phyloP scores from a whole-genome alignment of 2,329 filamentous ascomycete species.

The Fusarium illudens region DNA sequence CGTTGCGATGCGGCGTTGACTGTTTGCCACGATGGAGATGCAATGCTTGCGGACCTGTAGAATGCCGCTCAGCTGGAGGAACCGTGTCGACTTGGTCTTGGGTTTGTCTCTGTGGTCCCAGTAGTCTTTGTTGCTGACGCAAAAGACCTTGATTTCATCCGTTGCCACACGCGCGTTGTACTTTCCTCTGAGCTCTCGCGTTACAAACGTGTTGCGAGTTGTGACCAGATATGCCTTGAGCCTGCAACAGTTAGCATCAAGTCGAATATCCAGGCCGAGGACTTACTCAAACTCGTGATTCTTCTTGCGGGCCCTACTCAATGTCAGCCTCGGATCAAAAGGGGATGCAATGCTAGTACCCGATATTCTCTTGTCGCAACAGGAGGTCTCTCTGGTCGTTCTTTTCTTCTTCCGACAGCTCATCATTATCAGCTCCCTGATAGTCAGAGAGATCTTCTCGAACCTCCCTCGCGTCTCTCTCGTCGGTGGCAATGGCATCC shows the following conservation, averaged over 20 bases:
- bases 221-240: slow-evolving; percentile 48
- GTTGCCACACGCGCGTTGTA: slow-evolving; percentile 43
- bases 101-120: slow-evolving; percentile 47
- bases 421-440: not conserved
- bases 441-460: slow-evolving; percentile 24
- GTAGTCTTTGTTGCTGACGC: slow-evolving; percentile 56
- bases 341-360: not conserved
- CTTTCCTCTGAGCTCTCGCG: slow-evolving; percentile 33
- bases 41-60: slow-evolving; percentile 53
- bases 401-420: slow-evolving; percentile 20
- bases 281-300: slow-evolving; percentile 41
- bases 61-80: slow-evolving; percentile 55
- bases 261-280: not conserved
- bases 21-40: slow-evolving; percentile 55
- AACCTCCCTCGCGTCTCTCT: slow-evolving; percentile 8
- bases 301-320: slow-evolving; percentile 12
- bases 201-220: slow-evolving; percentile 50
- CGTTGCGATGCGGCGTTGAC: slow-evolving; percentile 48
- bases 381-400: not conserved
- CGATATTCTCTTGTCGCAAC: not conserved
- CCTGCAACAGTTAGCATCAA: slow-evolving; percentile 18
- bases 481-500: slow-evolving; percentile 11
- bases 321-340: not conserved
- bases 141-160: slow-evolving; percentile 50
- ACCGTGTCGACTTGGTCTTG: slow-evolving; percentile 27